These are phyloP conservation scores for Tricholoma flavovirens DNA, from an alignment of 768 basidiomycete species.

Conservation along the genomic window DNA sequence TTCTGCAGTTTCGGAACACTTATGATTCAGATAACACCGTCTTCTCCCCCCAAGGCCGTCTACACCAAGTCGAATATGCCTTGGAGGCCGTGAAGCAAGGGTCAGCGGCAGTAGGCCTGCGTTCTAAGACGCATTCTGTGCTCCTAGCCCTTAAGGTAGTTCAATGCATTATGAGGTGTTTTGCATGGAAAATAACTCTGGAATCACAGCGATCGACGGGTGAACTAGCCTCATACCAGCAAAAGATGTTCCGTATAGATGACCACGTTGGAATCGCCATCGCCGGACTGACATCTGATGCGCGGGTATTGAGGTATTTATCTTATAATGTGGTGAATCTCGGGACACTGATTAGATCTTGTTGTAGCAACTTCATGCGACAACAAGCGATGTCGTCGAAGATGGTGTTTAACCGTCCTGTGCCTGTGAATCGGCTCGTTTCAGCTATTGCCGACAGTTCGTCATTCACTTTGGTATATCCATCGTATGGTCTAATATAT, in stretches of 20 bases:
- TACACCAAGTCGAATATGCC: constrained; percentile 98
- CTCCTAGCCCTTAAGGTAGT: constrained; percentile 88
- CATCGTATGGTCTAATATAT: background rate
- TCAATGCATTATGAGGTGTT: background rate
- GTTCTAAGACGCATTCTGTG: constrained; percentile 92
- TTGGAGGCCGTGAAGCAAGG: constrained; percentile 99
- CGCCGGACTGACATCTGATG: constrained; percentile 97
- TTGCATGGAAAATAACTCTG: background rate
- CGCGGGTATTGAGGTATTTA: constrained; percentile 87
- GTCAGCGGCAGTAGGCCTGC: constrained; percentile 94
- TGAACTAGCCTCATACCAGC: constrained; percentile 98
- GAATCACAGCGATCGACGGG: constrained; percentile 83
- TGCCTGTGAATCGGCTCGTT: constrained; percentile 92
- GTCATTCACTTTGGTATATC: constrained; percentile 25
- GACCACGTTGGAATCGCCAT: constrained; percentile 99
- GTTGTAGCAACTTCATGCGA: constrained; percentile 91
- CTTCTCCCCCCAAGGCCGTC: constrained; percentile 92
- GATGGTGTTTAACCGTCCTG: constrained; percentile 93
- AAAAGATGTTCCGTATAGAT: constrained; percentile 99
- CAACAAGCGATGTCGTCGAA: constrained; percentile 95
- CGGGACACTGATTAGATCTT: background rate
- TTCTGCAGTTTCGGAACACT: constrained; percentile 78
- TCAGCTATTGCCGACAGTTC: constrained; percentile 91
- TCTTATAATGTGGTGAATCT: background rate
- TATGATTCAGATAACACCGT: constrained; percentile 99